phyloP scores from a whole-genome alignment of 2,329 filamentous ascomycete species.

The Colletotrichum cereale region DNA sequence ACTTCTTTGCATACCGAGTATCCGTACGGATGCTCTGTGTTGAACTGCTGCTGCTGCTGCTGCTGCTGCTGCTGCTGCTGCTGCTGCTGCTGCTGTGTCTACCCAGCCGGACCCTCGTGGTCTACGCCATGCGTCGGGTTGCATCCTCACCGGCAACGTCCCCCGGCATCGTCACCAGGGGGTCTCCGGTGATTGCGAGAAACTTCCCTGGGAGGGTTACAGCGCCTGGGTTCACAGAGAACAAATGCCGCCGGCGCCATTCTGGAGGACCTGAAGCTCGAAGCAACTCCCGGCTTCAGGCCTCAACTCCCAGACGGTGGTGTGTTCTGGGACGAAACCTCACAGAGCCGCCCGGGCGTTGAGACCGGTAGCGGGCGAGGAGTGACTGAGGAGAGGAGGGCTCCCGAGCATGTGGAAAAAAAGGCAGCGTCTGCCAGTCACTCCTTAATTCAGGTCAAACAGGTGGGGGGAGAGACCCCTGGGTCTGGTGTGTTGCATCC shows the following conservation, averaged over 20 bases:
- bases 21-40: neutral
- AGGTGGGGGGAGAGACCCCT: constrained; percentile 7
- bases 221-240: constrained; percentile 8
- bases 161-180: neutral
- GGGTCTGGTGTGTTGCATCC: neutral
- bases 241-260: constrained; percentile 9
- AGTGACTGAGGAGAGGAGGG: neutral
- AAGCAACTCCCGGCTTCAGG: constrained; percentile 20
- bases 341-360: neutral
- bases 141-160: too few relatives aligned
- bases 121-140: too few relatives aligned
- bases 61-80: too few relatives aligned
- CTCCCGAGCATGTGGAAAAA: neutral
- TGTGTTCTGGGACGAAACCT: neutral
- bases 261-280: neutral
- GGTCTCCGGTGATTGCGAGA: neutral
- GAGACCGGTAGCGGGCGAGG: neutral
- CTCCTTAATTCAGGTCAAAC: constrained; percentile 40
- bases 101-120: too few relatives aligned
- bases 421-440: constrained; percentile 23
- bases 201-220: neutral
- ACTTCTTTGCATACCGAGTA: neutral
- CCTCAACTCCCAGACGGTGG: constrained; percentile 37
- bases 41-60: constrained; percentile 25
- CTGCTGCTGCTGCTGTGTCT: too few relatives aligned